Evolutionary conservation across 805 yeast genomes (phyloP).

Genomic region (Candida hungchunana): DNA sequence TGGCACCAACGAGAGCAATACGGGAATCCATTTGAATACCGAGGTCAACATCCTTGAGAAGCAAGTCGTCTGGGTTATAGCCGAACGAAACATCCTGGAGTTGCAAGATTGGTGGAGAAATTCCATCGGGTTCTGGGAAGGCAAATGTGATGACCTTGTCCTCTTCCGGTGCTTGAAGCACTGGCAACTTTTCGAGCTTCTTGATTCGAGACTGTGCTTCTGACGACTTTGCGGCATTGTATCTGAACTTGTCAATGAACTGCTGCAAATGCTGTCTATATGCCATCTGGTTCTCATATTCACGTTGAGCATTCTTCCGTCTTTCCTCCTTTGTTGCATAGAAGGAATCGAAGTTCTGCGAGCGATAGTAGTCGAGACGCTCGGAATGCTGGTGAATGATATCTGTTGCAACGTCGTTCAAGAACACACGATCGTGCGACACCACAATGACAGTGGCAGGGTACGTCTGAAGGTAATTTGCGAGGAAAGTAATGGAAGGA

Average conservation of each 20-base stretch:
- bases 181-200: slow-evolving; percentile 90
- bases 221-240: slow-evolving; percentile 94
- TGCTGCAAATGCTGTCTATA: slow-evolving; percentile 88
- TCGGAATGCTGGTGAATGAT: slow-evolving; percentile 97
- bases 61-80: slow-evolving; percentile 58
- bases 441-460: slow-evolving; percentile 93
- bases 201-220: slow-evolving; percentile 98
- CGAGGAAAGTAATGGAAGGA: slow-evolving; percentile 92
- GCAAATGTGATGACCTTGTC: slow-evolving; percentile 80
- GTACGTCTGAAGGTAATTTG: slow-evolving; percentile 84
- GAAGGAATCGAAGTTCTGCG: slow-evolving; percentile 90
- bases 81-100: slow-evolving; percentile 85
- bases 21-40: slow-evolving; percentile 93
- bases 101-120: slow-evolving; percentile 92
- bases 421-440: slow-evolving; percentile 95
- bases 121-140: slow-evolving; percentile 91
- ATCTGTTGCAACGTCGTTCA: slow-evolving; percentile 98
- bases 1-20: slow-evolving; percentile 96
- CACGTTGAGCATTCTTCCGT: slow-evolving; percentile 86
- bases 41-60: slow-evolving; percentile 74
- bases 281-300: slow-evolving; percentile 97
- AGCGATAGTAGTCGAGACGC: slow-evolving; percentile 91
- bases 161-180: slow-evolving; percentile 90
- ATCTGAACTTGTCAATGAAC: slow-evolving; percentile 93
- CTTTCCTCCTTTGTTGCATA: slow-evolving; percentile 94